Evolutionary conservation across 2,329 filamentous ascomycete species (phyloP).

Genomic region (Gnomoniopsis smithogilvyi): DNA sequence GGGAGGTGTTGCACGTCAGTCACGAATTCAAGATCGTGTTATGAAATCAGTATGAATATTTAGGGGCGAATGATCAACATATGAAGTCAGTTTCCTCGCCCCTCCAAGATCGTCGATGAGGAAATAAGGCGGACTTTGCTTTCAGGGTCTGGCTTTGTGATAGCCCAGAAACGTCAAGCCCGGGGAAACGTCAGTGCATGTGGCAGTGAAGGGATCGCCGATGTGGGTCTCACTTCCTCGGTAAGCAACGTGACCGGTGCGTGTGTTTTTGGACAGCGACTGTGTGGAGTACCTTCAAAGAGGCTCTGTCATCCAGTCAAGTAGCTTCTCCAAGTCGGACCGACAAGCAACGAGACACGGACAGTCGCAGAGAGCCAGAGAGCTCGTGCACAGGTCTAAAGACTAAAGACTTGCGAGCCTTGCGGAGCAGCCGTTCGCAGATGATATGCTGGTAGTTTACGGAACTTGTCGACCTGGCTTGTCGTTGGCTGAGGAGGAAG

Average conservation of each 20-base stretch:
- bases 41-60: neutral
- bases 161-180: too few species aligned
- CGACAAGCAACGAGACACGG: neutral
- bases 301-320: slow-evolving; percentile 9
- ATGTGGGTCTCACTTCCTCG: slow-evolving; percentile 1
- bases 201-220: slow-evolving; percentile 4
- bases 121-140: slow-evolving; percentile 7
- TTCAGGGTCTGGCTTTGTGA: neutral
- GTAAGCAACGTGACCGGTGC: neutral
- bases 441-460: neutral
- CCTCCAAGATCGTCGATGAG: neutral
- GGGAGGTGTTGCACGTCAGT: neutral
- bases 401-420: neutral
- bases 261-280: slow-evolving; percentile 6
- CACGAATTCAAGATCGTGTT: neutral
- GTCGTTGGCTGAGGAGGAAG: neutral
- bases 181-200: slow-evolving; percentile 7
- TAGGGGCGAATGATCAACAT: neutral
- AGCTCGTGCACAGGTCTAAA: neutral
- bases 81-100: neutral
- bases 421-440: neutral
- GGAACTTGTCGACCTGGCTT: slow-evolving; percentile 2
- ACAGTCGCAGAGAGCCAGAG: neutral
- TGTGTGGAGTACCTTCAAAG: slow-evolving; percentile 14
- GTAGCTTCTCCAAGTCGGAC: neutral